phyloP scores from a whole-genome alignment of 2,329 filamentous ascomycete species.

The Botrytis aclada region DNA sequence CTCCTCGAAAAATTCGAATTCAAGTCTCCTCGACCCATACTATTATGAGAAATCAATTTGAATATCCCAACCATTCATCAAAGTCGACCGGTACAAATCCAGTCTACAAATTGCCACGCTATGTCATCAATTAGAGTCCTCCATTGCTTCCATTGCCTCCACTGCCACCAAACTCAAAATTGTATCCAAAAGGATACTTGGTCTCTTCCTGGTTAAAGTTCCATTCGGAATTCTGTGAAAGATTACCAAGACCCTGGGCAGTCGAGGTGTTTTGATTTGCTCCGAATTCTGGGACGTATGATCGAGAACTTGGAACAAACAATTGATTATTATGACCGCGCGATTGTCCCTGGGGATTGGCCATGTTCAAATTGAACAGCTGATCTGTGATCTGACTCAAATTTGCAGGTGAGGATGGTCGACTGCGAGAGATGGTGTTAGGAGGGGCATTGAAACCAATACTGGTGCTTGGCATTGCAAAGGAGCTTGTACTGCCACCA shows the following conservation, averaged over 20 bases:
- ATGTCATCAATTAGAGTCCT: background rate
- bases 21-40: background rate
- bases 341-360: background rate
- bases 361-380: background rate
- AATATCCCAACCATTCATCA: background rate
- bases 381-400: slow-evolving; percentile 6
- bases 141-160: background rate
- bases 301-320: background rate
- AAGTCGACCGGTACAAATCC: background rate
- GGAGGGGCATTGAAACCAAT: slow-evolving; percentile 6
- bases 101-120: background rate
- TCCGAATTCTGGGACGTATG: background rate
- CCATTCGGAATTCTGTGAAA: background rate
- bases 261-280: background rate
- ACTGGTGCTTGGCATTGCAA: slow-evolving; percentile 2
- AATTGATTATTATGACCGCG: slow-evolving; percentile 12
- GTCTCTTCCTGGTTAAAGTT: background rate
- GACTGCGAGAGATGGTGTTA: slow-evolving; percentile 15
- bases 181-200: slow-evolving; percentile 10
- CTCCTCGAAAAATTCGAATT: background rate
- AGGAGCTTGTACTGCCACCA: background rate
- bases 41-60: background rate
- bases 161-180: slow-evolving; percentile 4
- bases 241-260: background rate
- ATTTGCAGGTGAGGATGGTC: slow-evolving; percentile 14